Evolutionary conservation across 768 basidiomycete genomes (phyloP).

Genomic region (Antrodiella citrinella): DNA sequence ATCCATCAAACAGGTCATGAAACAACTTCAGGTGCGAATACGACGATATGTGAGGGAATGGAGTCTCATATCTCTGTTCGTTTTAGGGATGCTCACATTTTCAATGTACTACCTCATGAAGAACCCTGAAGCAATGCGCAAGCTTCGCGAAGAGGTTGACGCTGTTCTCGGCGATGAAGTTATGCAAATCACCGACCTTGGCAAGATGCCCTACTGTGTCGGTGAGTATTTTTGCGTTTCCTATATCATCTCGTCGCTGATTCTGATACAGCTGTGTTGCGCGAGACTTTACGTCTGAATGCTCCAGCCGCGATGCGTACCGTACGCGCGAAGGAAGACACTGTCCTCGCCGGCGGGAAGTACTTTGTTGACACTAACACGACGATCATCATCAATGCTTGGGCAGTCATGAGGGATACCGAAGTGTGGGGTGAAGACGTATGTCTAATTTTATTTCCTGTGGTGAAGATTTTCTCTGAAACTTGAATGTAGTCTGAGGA

Average conservation of each 20-base stretch:
- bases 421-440: conserved; percentile 44
- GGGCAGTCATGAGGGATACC: conserved; percentile 31
- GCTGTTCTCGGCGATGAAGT: conserved; percentile 32
- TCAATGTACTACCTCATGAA: conserved; percentile 36
- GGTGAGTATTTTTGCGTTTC: conserved; percentile 17
- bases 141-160: conserved; percentile 41
- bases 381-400: conserved; percentile 22
- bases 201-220: conserved; percentile 35
- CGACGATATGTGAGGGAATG: neutral
- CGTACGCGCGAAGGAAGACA: conserved; percentile 29
- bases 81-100: conserved; percentile 31
- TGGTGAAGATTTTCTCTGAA: neutral
- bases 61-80: neutral
- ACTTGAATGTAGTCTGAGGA: conserved; percentile 23
- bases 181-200: conserved; percentile 31
- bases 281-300: conserved; percentile 28
- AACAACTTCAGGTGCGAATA: conserved; percentile 28
- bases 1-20: conserved; percentile 24
- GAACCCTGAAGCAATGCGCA: conserved; percentile 34
- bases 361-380: conserved; percentile 29
- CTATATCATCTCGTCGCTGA: neutral
- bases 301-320: conserved; percentile 30
- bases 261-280: conserved; percentile 25
- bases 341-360: conserved; percentile 30
- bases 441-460: conserved; percentile 12